Conservation (phyloP, 1,284 basidiomycete genomes). For the Cutaneotrichosporon sp. region DNA sequence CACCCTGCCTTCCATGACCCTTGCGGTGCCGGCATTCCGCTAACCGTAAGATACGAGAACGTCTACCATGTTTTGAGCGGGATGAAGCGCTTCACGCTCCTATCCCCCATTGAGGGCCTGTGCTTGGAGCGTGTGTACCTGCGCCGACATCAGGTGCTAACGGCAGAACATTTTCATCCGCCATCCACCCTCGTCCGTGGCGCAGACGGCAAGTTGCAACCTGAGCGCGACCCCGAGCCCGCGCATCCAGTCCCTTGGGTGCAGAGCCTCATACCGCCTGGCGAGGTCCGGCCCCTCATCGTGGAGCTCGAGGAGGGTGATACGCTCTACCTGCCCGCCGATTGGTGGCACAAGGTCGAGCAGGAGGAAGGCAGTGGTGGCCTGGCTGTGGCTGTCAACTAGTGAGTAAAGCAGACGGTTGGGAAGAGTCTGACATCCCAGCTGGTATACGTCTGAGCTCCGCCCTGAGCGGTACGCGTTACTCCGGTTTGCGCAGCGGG, state of each 20-base stretch:
- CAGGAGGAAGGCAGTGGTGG: constrained; percentile 55
- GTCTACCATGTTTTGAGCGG: constrained; percentile 83
- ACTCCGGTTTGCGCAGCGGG: constrained; percentile 35
- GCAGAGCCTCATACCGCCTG: constrained; percentile 58
- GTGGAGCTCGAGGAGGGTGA: constrained; percentile 70
- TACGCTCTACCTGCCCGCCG: constrained; percentile 79
- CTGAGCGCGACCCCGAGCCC: constrained; percentile 43
- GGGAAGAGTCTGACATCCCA: constrained; percentile 16
- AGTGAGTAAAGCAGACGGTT: constrained; percentile 62
- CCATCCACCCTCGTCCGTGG: constrained; percentile 38
- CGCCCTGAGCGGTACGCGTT: constrained; percentile 38
- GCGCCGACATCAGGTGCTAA: constrained; percentile 6
- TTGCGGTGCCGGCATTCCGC: not conserved
- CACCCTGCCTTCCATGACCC: not conserved
- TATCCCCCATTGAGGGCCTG: constrained; percentile 84
- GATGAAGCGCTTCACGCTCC: constrained; percentile 75
- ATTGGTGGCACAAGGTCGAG: constrained; percentile 90
- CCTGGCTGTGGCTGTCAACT: constrained; percentile 71
- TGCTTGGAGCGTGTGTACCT: constrained; percentile 66
- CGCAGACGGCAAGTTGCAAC: constrained; percentile 16
- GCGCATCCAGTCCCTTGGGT: constrained; percentile 65
- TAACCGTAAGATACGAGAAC: constrained; percentile 67
- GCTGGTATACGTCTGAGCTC: constrained; percentile 44
- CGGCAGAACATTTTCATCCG: constrained; percentile 39
- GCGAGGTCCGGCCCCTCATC: constrained; percentile 64